Base-by-base conservation (phyloP, 2,329 filamentous ascomycete species). In the Diplodia seriata region DNA sequence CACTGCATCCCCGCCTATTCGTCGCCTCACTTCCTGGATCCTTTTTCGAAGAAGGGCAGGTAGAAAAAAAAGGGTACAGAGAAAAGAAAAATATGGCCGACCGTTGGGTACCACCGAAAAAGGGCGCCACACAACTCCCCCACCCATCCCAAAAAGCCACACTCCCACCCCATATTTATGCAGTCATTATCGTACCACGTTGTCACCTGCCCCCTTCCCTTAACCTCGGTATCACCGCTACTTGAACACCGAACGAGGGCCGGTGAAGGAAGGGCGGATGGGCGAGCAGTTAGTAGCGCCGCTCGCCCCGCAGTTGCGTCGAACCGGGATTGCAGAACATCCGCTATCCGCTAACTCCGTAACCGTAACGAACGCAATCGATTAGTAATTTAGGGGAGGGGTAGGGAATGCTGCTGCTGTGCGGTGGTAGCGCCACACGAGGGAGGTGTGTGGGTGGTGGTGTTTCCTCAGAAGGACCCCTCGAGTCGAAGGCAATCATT, bases 101-200 rank as follows among this genome's bases (percentile, higher is more conserved):
- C 43, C n/a, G 43, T 47, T 47, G 43, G 18, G 43, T 47, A 47
- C 43, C 43, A 11, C 43, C 43, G 43, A 47, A 14, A 47, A 47
- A 47, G 43, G 43, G 43, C 43, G 43, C 43, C 7, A 47, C 36
- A 38, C 8, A 26, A 26, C 26, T 26, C n/a, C 43, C 11, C 43
- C 6, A 47, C 6, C 31, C 26, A 26, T 26, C 26, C 26, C 26
- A 26, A 4, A 4, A 26, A 43, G 40, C 15, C 40, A 43, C 15
- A 18, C 5, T 12, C 50, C 18, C n/a, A n/a, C 12, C 56, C 56
- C 38, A 49, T 61, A 61, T 26, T 61, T 49, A 61, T 61, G 56
- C 23, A 61, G 29, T 61, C 56, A 61, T 61, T 43, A 49, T 61
- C 47, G 56, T 43, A 59, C 11, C 36, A 20, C 23, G 6, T 47